Base-by-base conservation (phyloP, 768 basidiomycete genomes). In the Boletales sp. region DNA sequence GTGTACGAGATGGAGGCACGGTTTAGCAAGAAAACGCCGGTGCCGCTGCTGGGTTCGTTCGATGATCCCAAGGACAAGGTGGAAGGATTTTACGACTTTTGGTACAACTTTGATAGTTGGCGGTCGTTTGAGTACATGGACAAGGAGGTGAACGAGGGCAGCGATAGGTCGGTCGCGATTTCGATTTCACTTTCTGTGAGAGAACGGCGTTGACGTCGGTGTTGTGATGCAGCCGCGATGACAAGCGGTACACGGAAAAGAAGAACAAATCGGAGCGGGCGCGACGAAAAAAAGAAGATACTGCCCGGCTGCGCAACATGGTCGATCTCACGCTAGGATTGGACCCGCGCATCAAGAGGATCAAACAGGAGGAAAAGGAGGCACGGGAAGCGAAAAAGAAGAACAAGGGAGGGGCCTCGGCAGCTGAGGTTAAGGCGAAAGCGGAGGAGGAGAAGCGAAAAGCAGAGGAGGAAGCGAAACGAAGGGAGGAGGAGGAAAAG, bases 91-190 rank as follows among this genome's bases (percentile, higher is more conserved):
- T 99, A 99, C 76, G 89, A 97, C 70, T 96, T 95, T 71, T 99
- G 94, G 93, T 98, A 99, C 79, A 95, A 94, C 79, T 95, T 99
- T 71, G 95, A 97, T 70, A 90, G 87, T 58, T 99, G 95, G 95
- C 78, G 95, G 61, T 90, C 86, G 68, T 99, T 97, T 67, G 95
- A 99, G 72, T 97, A 93, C 78, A 75, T 88, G 57, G 95, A 99
- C 75, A 98, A 99, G 78, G 95, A 99, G 69, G 87, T 92, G 50
- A 95, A 97, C 68, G 95, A 99, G 72, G 95, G 95, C 11, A 91
- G 89, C 55, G 95, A 98, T 67, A 90, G 80, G 92, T 93, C 46
- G 56, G 84, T 75, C 1, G 8, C 46, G 10, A 48, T 18, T 46
- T 44, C 39, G 32, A 9, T 21, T 13, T 30, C 34, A 8, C 19